phyloP scores from a whole-genome alignment of 768 basidiomycete species.

The Nidularia pulvinata region DNA sequence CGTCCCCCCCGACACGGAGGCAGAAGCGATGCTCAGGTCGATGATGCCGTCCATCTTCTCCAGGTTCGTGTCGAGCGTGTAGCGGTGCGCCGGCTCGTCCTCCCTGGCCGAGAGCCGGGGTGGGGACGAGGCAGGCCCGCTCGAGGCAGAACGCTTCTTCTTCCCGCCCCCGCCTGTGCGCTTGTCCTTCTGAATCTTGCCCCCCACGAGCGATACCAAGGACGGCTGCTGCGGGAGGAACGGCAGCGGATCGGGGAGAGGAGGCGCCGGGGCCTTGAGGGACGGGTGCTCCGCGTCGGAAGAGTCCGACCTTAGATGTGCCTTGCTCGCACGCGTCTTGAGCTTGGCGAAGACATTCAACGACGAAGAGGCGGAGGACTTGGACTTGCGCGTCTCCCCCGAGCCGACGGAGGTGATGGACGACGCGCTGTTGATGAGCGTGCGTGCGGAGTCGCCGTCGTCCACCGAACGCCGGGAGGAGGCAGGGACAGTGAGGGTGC shows the following conservation, averaged over 20 bases:
- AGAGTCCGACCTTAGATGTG: neutral
- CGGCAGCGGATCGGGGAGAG: neutral
- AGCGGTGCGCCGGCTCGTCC: constrained; percentile 25
- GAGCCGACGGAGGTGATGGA: constrained; percentile 1
- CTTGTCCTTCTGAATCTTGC: constrained; percentile 7
- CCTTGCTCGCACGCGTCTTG: neutral
- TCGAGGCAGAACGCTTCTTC: neutral
- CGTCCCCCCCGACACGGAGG: no score
- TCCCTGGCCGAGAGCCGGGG: no score
- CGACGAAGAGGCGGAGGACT: constrained; percentile 2
- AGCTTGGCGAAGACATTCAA: neutral
- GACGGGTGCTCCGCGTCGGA: neutral
- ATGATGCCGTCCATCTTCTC: constrained; percentile 85
- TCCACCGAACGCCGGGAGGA: neutral
- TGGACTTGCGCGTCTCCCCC: constrained; percentile 6
- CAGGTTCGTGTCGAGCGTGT: constrained; percentile 62
- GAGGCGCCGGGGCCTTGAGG: neutral
- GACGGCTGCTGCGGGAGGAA: constrained; percentile 1
- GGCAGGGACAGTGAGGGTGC: no score
- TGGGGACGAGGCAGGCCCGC: neutral
- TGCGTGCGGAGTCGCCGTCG: constrained; percentile 11
- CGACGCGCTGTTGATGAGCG: constrained; percentile 4
- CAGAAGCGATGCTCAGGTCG: constrained; percentile 30
- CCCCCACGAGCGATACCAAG: neutral
- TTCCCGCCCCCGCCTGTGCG: neutral